These are phyloP conservation scores for Phytophthora aleatoria DNA, from an alignment of 352 stramenopile genomes.

Conservation along the genomic window DNA sequence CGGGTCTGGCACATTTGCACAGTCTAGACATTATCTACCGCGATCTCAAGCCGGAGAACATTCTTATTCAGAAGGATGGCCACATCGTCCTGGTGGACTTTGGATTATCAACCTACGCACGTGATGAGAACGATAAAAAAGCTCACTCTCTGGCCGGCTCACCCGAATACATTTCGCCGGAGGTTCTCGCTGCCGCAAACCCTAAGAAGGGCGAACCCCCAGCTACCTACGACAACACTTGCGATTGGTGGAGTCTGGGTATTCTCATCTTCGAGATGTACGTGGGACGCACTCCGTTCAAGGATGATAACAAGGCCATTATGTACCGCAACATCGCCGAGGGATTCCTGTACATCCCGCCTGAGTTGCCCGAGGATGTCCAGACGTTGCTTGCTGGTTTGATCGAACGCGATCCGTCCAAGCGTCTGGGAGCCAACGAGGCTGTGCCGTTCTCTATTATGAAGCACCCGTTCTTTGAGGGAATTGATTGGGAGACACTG, in stretches of 20 bases:
- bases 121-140: constrained; percentile 55
- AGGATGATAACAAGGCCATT: constrained; percentile 89
- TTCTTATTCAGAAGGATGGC: constrained; percentile 89
- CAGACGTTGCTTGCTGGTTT: constrained; percentile 80
- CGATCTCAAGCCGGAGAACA: constrained; percentile 93
- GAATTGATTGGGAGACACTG: constrained; percentile 87
- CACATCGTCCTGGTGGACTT: constrained; percentile 92
- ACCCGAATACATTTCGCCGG: constrained; percentile 92
- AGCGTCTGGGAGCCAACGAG: constrained; percentile 80
- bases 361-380: constrained; percentile 68
- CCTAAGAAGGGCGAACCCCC: constrained; percentile 40
- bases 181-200: constrained; percentile 82
- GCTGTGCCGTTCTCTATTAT: constrained; percentile 88
- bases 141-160: constrained; percentile 78
- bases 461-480: constrained; percentile 88
- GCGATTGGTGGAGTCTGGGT: constrained; percentile 92
- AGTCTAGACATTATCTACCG: constrained; percentile 89
- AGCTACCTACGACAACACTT: constrained; percentile 76
- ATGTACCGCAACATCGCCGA: constrained; percentile 93
- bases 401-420: constrained; percentile 73
- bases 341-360: constrained; percentile 80
- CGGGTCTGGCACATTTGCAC: constrained; percentile 87
- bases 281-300: constrained; percentile 91
- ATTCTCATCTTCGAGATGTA: constrained; percentile 93
- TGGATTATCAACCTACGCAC: constrained; percentile 85